These are phyloP conservation scores for Fusarium zealandicum DNA, from an alignment of 2,329 filamentous ascomycete species.

Conservation along the genomic window DNA sequence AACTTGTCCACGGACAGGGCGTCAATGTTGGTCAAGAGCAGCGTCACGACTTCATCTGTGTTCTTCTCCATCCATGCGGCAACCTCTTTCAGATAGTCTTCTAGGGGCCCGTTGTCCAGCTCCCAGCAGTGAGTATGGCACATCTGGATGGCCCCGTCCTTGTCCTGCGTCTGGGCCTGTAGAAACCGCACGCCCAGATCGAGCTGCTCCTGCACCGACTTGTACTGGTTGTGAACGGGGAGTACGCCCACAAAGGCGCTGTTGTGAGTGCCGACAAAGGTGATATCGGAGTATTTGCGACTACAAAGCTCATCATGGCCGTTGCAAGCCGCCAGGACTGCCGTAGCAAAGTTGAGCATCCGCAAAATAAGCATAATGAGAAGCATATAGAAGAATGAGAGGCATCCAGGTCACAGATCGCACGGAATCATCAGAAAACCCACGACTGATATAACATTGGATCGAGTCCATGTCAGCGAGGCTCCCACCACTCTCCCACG, in stretches of 20 bases:
- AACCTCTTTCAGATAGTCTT: slow-evolving; percentile 62
- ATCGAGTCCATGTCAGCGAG: neutral
- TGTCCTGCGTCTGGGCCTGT: slow-evolving; percentile 68
- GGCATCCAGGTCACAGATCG: neutral
- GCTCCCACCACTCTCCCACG: neutral
- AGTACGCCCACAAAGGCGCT: slow-evolving; percentile 66
- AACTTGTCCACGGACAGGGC: slow-evolving; percentile 63
- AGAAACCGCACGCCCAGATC: slow-evolving; percentile 69
- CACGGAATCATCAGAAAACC: neutral
- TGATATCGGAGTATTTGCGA: slow-evolving; percentile 65
- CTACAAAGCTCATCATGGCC: slow-evolving; percentile 63
- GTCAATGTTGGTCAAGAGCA: slow-evolving; percentile 70
- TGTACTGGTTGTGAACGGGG: slow-evolving; percentile 66
- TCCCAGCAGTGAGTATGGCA: slow-evolving; percentile 71
- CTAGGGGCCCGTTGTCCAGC: slow-evolving; percentile 65
- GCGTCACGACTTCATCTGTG: slow-evolving; percentile 66
- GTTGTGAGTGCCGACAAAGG: slow-evolving; percentile 71
- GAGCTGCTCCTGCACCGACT: slow-evolving; percentile 65
- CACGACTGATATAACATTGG: slow-evolving; percentile 1
- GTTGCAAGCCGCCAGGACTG: slow-evolving; percentile 57
- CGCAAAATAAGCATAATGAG: slow-evolving; percentile 28
- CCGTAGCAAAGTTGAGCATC: slow-evolving; percentile 24
- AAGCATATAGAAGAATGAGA: neutral
- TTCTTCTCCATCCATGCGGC: slow-evolving; percentile 67
- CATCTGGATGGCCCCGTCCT: slow-evolving; percentile 60